Percentiles rank a stretch among this genome's conserved stretches.
Conservation (phyloP, 352 stramenopile genomes). For the Globisporangium nunn region DNA sequence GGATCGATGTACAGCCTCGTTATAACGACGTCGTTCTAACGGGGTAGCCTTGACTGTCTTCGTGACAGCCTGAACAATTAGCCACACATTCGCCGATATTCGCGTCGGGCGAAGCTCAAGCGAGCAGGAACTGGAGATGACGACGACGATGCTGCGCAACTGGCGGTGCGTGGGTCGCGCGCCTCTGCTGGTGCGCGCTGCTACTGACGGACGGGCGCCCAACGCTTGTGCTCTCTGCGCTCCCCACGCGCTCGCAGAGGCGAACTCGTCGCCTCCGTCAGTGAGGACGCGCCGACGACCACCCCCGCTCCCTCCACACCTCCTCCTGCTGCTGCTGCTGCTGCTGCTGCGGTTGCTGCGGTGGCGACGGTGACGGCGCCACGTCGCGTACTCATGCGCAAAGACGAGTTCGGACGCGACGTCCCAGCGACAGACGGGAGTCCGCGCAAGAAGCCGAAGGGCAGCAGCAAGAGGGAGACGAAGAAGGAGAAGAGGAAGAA, state of each 20-base stretch:
- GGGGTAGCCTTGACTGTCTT: too few relatives aligned
- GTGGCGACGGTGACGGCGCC: too few relatives aligned
- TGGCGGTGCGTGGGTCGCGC: conserved; percentile 19
- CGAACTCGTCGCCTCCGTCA: neutral
- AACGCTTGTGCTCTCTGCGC: too few relatives aligned
- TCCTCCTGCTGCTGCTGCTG: too few relatives aligned
- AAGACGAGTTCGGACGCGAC: conserved; percentile 81
- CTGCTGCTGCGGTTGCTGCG: neutral
- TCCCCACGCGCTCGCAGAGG: neutral
- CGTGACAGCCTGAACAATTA: too few relatives aligned
- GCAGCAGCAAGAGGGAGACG: conserved; percentile 15
- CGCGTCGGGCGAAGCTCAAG: too few relatives aligned
- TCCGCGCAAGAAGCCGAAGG: conserved; percentile 18
- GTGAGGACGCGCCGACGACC: neutral
- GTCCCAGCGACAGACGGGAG: conserved; percentile 18
- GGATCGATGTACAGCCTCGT: too few relatives aligned
- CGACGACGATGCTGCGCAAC: conserved; percentile 17
- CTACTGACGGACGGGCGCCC: too few relatives aligned
- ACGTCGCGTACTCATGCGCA: conserved; percentile 19
- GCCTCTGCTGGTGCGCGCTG: too few relatives aligned
- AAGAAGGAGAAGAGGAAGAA: conserved; percentile 14
- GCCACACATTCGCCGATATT: too few relatives aligned
- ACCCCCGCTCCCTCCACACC: too few relatives aligned
- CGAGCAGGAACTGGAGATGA: neutral
- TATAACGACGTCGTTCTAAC: too few relatives aligned